phyloP scores from a whole-genome alignment of 2,329 filamentous ascomycete species.

The Dothideomycetes sp. region DNA sequence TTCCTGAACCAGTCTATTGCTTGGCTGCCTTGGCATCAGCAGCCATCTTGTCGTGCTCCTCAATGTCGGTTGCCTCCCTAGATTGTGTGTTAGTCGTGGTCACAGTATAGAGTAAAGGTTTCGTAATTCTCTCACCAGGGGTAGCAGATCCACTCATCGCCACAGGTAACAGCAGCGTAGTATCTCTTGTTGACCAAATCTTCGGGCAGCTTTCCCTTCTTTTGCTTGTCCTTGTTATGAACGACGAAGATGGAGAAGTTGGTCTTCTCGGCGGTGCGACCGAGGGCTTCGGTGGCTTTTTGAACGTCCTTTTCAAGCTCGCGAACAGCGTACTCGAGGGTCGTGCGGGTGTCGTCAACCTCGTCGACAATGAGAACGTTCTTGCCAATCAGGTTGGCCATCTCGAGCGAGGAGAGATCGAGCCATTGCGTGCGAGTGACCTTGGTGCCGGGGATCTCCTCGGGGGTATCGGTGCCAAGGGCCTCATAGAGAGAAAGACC shows the following conservation, averaged over 20 bases:
- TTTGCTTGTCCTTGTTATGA: constrained; percentile 96
- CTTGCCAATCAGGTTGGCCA: constrained; percentile 83
- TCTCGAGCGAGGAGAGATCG: constrained; percentile 74
- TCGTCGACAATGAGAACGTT: constrained; percentile 88
- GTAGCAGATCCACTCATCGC: constrained; percentile 98
- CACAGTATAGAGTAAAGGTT: not conserved
- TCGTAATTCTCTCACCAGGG: constrained; percentile 83
- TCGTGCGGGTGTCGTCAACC: constrained; percentile 91
- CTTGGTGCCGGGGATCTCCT: constrained; percentile 79
- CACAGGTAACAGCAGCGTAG: constrained; percentile 82
- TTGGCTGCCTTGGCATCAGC: constrained; percentile 16
- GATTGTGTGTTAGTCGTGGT: not conserved
- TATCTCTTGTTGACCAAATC: constrained; percentile 62
- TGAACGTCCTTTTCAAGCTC: constrained; percentile 94
- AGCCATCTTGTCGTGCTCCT: constrained; percentile 73
- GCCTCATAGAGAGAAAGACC: constrained; percentile 94
- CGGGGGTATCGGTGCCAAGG: constrained; percentile 43
- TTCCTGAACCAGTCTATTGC: too few relatives aligned
- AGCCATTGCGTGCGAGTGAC: constrained; percentile 98
- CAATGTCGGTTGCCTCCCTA: constrained; percentile 51
- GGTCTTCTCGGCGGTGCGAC: constrained; percentile 60
- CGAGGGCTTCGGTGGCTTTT: constrained; percentile 61
- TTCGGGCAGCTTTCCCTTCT: constrained; percentile 76
- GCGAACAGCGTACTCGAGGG: constrained; percentile 83
- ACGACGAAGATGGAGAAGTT: constrained; percentile 92